Base-by-base conservation (phyloP, 768 basidiomycete genomes). In the Lactarius hengduanensis region DNA sequence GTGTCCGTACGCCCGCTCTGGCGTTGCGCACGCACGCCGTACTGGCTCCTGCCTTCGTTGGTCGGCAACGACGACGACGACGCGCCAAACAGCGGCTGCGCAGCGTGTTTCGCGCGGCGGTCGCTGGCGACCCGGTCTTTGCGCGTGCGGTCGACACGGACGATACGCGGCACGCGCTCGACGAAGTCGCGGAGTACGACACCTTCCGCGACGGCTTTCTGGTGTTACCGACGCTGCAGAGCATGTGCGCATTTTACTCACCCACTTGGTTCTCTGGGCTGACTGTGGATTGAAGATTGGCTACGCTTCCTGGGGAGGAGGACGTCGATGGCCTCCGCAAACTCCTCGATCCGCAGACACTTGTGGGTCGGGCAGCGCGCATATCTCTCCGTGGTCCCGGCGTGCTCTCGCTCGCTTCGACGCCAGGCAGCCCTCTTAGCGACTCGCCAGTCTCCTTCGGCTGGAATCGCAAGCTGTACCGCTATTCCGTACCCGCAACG, bases 131-230 rank as follows among this genome's bases (percentile, higher is more conserved):
- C 40, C 69, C 74, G n/a, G 18, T 70, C 16, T 76, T 77, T 67
- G 61, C 73, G 20, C 71, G 72, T 15, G 72, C 72, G 0, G 57
- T 77, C 13, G 73, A 77, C 47, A 57, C 70, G 22, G 76, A 76
- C 45, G 74, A 74, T 50, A 73, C 75, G 5, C 72, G 77, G 30
- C 69, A 70, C n/a, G 70, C 74, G 11, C 72, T 78, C 26, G 73
- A 77, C 58, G 76, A 78, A 45, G 70, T 77, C 16, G 74, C 73
- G 1, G 71, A 72, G 26, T 77, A 76, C 69, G 73, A 78, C 61
- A 74, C 77, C 2, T 74, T 77, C 65, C 71, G 68, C 11, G 76
- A 78, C 56, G 76, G 75, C 34, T 78, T 77, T 67, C 69, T 78
- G 16, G 61, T 78, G 9, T 63, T 77, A 28, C 76, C 77, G 10